A percentile compares a stretch with the other conserved stretches of the same genome.
Evolutionary conservation across 169 alveolate genomes (phyloP).

Genomic region (Eimeria necatrix): DNA sequence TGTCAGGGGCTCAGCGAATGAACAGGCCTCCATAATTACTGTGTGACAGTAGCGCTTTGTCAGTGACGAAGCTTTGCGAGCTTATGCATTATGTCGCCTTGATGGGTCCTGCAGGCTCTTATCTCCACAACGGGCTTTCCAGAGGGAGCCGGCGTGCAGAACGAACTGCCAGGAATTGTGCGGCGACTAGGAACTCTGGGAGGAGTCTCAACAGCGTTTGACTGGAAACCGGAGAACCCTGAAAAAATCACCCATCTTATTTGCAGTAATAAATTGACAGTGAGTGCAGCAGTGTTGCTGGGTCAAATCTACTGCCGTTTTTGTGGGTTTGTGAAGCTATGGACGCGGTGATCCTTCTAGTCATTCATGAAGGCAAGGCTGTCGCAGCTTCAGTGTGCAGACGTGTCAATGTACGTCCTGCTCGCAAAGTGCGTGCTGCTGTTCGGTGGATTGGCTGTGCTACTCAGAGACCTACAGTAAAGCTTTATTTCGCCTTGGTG

Average conservation of each 20-base stretch:
- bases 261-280: slow-evolving; percentile 58
- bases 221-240: slow-evolving; percentile 61
- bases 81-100: too few species aligned
- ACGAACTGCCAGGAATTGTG: slow-evolving; percentile 51
- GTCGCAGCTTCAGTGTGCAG: too few species aligned
- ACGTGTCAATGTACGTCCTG: background rate
- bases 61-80: too few species aligned
- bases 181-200: slow-evolving; percentile 53
- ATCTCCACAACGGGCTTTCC: slow-evolving; percentile 65
- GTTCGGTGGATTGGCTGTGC: background rate
- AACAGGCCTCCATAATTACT: too few species aligned
- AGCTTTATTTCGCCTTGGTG: slow-evolving; percentile 68
- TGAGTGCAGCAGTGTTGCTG: slow-evolving; percentile 21
- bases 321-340: too few species aligned
- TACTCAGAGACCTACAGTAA: slow-evolving; percentile 68
- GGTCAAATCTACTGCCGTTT: background rate
- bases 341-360: too few species aligned
- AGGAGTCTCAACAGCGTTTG: slow-evolving; percentile 19
- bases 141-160: slow-evolving; percentile 69
- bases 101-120: slow-evolving; percentile 34
- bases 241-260: slow-evolving; percentile 61
- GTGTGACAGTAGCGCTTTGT: too few species aligned
- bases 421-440: background rate
- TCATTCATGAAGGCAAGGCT: too few species aligned
- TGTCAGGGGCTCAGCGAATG: background rate